A percentile compares a stretch with the other conserved stretches of the same genome.
These are phyloP conservation scores for Gamsiella multidivaricata DNA, from an alignment of 192 early-diverging fungal species.

Conservation along the genomic window DNA sequence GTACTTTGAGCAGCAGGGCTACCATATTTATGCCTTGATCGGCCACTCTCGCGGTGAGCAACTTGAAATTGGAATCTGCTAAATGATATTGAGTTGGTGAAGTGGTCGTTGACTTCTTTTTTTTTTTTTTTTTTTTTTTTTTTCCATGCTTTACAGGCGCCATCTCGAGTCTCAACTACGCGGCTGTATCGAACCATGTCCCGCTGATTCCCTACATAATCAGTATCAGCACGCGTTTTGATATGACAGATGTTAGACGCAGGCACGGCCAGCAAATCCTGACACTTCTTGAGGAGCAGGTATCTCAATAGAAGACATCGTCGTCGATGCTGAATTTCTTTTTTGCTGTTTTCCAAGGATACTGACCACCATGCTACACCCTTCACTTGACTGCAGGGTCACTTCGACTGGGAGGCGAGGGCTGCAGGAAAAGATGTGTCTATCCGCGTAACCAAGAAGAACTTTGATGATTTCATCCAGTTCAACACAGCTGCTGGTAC, in stretches of 20 bases:
- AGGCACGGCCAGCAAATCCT: constrained; percentile 6
- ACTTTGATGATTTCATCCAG: constrained; percentile 23
- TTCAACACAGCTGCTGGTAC: constrained; percentile 20
- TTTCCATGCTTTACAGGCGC: constrained; percentile 10
- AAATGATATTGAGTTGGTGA: too few relatives aligned
- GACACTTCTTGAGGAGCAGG: constrained; percentile 16
- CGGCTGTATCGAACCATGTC: constrained; percentile 15
- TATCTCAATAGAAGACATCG: too few relatives aligned
- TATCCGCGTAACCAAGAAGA: constrained; percentile 15
- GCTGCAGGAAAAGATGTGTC: constrained; percentile 12
- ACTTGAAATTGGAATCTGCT: too few relatives aligned
- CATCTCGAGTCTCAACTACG: constrained; percentile 23
- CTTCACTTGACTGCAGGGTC: background rate
- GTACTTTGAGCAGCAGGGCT: constrained; percentile 24
- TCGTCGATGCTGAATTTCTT: too few relatives aligned
- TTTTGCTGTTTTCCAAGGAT: background rate
- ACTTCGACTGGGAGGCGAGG: constrained; percentile 21
- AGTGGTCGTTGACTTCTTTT: too few relatives aligned
- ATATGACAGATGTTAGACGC: constrained; percentile 19
- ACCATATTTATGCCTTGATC: constrained; percentile 29
- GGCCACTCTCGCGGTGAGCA: constrained; percentile 36
- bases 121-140: too few relatives aligned
- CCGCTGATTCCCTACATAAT: constrained; percentile 19
- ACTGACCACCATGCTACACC: background rate
- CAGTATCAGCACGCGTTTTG: constrained; percentile 20